Evolutionary conservation across 306 rosid genomes (phyloP), one percentile per base, ranked within the genome.

Genomic region (Gleditsia sinensis): DNA sequence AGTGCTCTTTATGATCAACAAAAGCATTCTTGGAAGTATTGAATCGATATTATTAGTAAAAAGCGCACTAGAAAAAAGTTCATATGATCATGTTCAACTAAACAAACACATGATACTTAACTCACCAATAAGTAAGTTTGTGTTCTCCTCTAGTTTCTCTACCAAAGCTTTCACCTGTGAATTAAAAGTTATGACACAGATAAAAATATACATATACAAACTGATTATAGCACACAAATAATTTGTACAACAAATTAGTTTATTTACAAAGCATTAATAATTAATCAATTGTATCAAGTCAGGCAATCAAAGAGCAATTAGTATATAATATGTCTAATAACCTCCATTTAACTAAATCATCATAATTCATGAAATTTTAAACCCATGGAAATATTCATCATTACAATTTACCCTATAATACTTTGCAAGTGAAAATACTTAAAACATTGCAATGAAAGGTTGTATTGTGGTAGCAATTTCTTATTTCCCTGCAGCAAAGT

Each of bases 71-170:
- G 19, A 65, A 56, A 73, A 63, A 60, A 30, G 33, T 20, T 12
- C 40, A 36, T 42, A 75, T 27, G 32, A 25, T 40, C 53, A 50
- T 36, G 23, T 59, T 76, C 54, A 74, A 65, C 30, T 30, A 57
- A 54, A 59, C 30, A 21, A 76, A 64, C 59, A 77, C 71, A 42
- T 37, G 53, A 46, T 17, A 54, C 74, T 75, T 54, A 72, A 81
- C 97, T 90, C 83, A 94, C 98, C 96, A 49, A 94, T 83, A 60
- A 94, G 84, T 72, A 94, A 84, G 74, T 84, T 76, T 17, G 98
- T 81, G 70, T 80, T 84, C 67, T 80, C 90, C 81, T 79, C 81
- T 78, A 91, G 94, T 55, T 75, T 88, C 79, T 77, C 96, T 69
- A 79, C 71, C 83, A 94, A 87, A 82, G 69, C 72, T 78, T 85